Evolutionary conservation across 2,329 filamentous ascomycete genomes (phyloP), one percentile per base, ranked within the genome.

Genomic region (Fusarium verrucosum): DNA sequence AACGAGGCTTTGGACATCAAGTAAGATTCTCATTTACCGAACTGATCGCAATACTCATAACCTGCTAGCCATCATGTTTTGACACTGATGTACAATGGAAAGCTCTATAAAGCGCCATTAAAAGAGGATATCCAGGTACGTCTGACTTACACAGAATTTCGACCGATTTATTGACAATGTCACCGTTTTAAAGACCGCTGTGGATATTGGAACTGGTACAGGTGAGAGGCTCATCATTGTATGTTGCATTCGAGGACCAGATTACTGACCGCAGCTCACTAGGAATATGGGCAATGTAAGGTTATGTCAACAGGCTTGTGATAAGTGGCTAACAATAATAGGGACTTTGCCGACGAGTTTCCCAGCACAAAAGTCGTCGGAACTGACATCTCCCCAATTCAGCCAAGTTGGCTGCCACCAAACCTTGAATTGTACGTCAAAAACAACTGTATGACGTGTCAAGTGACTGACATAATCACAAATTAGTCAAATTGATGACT

Each of bases 191-290:
- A 23, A 62, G 58, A 14, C 22, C 3, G 57, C 35, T 3, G 35
- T 30, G 11, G 58, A 62, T 20, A 57, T 62, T 11, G 58, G 58
- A 10, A 62, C 58, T 8, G 57, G 57, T 10, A 62, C 58, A 30
- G 58, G 57, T 10, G 22, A 22, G 23, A 9, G 10, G 5, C 32
- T 5, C 4, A 4, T 13, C 3, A 23, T 3, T 8, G 9, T 13
- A 7, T 35, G 4, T 10, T 6, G 10, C 9, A 13, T 14, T 4
- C 2, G 8, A 5, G 16, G 11, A 2, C 7, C 4, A 10, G 4
- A 13, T 38, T 3, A 47, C 4, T 17, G 4, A 2, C 10, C 6
- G 5, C 4, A 4, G 10, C 10, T 41, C 1, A 2, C 1, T 4
- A 53, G 52, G 52, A 2, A 61, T 61, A 3, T 61, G 58, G 57